These are phyloP conservation scores for Bruguiera parviflora DNA, from an alignment of 345 rosid genomes.

Conservation along the genomic window DNA sequence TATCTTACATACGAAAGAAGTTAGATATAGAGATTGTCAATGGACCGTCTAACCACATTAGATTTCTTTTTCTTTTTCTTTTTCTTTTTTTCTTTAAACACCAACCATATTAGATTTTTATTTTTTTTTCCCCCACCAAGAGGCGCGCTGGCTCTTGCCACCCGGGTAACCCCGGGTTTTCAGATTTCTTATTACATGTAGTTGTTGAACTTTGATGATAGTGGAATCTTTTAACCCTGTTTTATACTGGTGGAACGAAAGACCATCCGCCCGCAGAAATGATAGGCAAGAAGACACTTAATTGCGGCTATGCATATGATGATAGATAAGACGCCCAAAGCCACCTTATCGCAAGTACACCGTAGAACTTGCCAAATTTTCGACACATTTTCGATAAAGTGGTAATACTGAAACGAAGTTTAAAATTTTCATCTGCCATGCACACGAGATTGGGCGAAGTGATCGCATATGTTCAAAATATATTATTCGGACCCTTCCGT, in stretches of 20 bases:
- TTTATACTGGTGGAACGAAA: not conserved
- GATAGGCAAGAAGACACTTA: not conserved
- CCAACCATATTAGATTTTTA: too few species aligned
- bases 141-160: too few species aligned
- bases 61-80: not conserved
- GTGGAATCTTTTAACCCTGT: conserved; percentile 13
- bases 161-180: too few species aligned
- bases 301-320: not conserved
- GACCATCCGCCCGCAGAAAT: not conserved
- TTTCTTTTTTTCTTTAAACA: too few species aligned
- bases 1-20: conserved; percentile 13
- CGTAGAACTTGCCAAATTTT: too few species aligned
- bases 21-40: not conserved
- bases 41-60: conserved; percentile 11
- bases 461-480: too few species aligned
- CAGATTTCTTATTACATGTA: not conserved
- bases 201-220: conserved; percentile 1
- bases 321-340: conserved; percentile 3
- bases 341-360: not conserved
- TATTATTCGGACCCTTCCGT: too few species aligned
- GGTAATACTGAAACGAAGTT: too few species aligned
- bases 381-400: too few species aligned
- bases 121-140: too few species aligned
- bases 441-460: too few species aligned
- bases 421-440: too few species aligned